phyloP scores from a whole-genome alignment of 805 yeast genomes.

The Zygosaccharomyces gambellarensis region DNA sequence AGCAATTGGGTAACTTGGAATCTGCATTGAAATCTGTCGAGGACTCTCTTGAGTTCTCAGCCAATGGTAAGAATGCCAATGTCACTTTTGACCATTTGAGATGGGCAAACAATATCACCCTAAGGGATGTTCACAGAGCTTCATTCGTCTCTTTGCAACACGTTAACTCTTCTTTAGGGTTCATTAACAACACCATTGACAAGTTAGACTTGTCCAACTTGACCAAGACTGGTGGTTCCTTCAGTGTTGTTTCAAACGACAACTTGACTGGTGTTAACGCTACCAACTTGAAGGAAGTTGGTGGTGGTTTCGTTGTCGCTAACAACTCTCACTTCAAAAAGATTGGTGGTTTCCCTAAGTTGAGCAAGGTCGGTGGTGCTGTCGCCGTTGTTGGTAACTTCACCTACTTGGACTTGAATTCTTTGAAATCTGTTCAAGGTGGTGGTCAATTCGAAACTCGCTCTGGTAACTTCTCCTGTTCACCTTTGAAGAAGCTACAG shows the following conservation, averaged over 20 bases:
- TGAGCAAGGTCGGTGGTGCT: slow-evolving; percentile 83
- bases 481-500: slow-evolving; percentile 65
- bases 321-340: slow-evolving; percentile 71
- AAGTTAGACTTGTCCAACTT: slow-evolving; percentile 52
- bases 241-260: slow-evolving; percentile 69
- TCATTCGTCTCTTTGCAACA: slow-evolving; percentile 61
- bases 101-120: slow-evolving; percentile 84
- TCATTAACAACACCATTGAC: slow-evolving; percentile 66
- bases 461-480: slow-evolving; percentile 74
- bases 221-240: slow-evolving; percentile 69
- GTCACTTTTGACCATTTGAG: slow-evolving; percentile 63
- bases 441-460: slow-evolving; percentile 78
- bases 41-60: slow-evolving; percentile 70
- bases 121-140: slow-evolving; percentile 74
- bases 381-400: slow-evolving; percentile 75
- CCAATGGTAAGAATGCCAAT: slow-evolving; percentile 74
- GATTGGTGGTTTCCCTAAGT: slow-evolving; percentile 68
- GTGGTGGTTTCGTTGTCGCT: slow-evolving; percentile 90
- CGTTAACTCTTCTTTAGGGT: slow-evolving; percentile 78
- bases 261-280: slow-evolving; percentile 65
- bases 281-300: slow-evolving; percentile 63
- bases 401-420: slow-evolving; percentile 68
- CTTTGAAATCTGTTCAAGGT: slow-evolving; percentile 79
- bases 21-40: slow-evolving; percentile 72
- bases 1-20: slow-evolving; percentile 62